Conservation (phyloP, 2,329 filamentous ascomycete genomes). For the Sporothrix protearum region DNA sequence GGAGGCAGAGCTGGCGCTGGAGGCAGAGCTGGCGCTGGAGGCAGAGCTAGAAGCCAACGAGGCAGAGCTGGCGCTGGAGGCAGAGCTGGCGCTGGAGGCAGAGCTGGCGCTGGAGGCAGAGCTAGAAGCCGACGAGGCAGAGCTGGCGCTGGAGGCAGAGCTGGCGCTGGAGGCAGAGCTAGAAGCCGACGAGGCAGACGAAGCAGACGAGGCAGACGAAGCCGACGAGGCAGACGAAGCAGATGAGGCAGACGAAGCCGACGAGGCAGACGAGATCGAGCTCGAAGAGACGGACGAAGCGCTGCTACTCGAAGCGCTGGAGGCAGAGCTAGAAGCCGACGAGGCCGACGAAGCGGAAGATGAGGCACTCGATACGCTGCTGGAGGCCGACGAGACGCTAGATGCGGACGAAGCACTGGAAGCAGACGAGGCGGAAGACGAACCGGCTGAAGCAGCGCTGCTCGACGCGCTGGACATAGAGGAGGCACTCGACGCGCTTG, state of each 20-base stretch:
- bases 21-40: slow-evolving; percentile 1
- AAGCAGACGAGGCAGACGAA: neutral
- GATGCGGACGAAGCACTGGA: too few species aligned
- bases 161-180: slow-evolving; percentile 8
- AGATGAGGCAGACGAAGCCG: neutral
- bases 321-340: neutral
- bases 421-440: too few species aligned
- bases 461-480: too few species aligned
- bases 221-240: neutral
- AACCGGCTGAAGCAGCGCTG: too few species aligned
- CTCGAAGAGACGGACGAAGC: too few species aligned
- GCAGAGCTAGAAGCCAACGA: neutral
- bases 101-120: neutral
- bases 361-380: too few species aligned
- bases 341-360: neutral
- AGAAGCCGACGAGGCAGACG: slow-evolving; percentile 3
- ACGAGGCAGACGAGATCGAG: too few species aligned
- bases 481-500: too few species aligned
- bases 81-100: neutral
- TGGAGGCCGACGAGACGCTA: too few species aligned
- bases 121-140: neutral
- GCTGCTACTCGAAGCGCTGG: neutral
- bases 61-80: neutral
- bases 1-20: neutral
- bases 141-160: neutral